phyloP scores from a whole-genome alignment of 163 green algal genomes.

The Chlorella variabilis region DNA sequence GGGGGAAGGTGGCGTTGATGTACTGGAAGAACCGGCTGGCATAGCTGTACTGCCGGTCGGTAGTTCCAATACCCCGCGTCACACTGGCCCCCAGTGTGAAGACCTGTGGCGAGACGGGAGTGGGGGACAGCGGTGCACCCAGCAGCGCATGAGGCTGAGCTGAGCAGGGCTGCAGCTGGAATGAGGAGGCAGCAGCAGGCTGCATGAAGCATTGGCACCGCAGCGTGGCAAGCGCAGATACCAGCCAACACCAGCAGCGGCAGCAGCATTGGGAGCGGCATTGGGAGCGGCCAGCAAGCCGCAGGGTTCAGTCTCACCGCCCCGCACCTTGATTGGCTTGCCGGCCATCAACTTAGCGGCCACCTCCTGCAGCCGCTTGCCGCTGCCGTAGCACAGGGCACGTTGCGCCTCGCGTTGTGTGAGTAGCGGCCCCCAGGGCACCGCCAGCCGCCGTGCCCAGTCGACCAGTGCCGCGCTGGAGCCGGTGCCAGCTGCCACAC shows the following conservation, averaged over 20 bases:
- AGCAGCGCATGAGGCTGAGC: too few species aligned
- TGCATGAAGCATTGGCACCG: too few species aligned
- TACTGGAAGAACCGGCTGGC: slow-evolving; percentile 21
- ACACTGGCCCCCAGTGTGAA: slow-evolving; percentile 20
- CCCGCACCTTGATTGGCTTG: slow-evolving; percentile 19
- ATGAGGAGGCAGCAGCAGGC: too few species aligned
- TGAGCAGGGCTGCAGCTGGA: too few species aligned
- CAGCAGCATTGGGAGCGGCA: too few species aligned
- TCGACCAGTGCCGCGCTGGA: neutral
- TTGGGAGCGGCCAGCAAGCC: too few species aligned
- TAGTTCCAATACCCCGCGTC: slow-evolving; percentile 18
- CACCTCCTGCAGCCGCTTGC: neutral
- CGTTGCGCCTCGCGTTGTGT: slow-evolving; percentile 14
- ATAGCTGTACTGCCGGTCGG: neutral
- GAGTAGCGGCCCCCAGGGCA: slow-evolving; percentile 14
- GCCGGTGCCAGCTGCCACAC: neutral
- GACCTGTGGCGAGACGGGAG: neutral
- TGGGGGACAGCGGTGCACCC: too few species aligned
- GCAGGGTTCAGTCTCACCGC: too few species aligned
- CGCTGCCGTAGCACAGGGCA: slow-evolving; percentile 14
- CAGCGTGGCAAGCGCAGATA: too few species aligned
- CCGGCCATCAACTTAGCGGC: slow-evolving; percentile 23
- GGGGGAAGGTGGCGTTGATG: slow-evolving; percentile 22
- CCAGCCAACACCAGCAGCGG: too few species aligned
- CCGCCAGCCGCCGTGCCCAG: neutral